phyloP scores from a whole-genome alignment of 108 stramenopile species.

The Discostella stelligeroides region DNA sequence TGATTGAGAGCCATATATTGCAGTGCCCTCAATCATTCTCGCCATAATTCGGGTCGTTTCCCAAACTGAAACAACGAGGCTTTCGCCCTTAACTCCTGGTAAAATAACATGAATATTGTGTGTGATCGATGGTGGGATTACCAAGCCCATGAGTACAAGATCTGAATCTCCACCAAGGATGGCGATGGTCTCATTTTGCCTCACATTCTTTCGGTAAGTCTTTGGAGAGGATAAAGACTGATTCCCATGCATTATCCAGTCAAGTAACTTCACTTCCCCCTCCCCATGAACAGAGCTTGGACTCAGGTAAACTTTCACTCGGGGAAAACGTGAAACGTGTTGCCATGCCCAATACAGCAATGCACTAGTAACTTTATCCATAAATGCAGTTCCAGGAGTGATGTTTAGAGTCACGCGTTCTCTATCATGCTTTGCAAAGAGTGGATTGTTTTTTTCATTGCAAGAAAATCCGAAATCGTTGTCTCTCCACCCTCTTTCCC shows the following conservation, averaged over 20 bases:
- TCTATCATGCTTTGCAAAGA: slow-evolving; percentile 32
- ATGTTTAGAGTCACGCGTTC: slow-evolving; percentile 61
- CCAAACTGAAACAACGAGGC: slow-evolving; percentile 64
- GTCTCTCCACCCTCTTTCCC: slow-evolving; percentile 40
- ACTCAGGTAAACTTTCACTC: slow-evolving; percentile 70
- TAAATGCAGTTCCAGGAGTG: slow-evolving; percentile 80
- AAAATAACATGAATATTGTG: slow-evolving; percentile 84
- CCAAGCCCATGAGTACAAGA: slow-evolving; percentile 83
- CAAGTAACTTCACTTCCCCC: slow-evolving; percentile 90
- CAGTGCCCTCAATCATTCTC: slow-evolving; percentile 33
- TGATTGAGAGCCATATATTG: slow-evolving; percentile 20
- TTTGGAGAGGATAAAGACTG: slow-evolving; percentile 3
- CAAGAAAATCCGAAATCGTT: slow-evolving; percentile 35
- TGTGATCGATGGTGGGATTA: slow-evolving; percentile 67
- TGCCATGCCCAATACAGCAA: slow-evolving; percentile 91
- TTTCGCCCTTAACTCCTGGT: slow-evolving; percentile 48
- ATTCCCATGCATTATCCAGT: slow-evolving; percentile 70
- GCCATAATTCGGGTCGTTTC: slow-evolving; percentile 65
- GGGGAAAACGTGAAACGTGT: slow-evolving; percentile 36
- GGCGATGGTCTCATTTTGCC: slow-evolving; percentile 63
- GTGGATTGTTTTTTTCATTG: slow-evolving; percentile 17
- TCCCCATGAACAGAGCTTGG: slow-evolving; percentile 84
- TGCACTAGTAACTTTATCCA: slow-evolving; percentile 67
- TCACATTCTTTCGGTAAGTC: slow-evolving; percentile 23
- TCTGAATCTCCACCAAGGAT: slow-evolving; percentile 89